Evolutionary conservation across 2,329 filamentous ascomycete genomes (phyloP), one percentile per base, ranked within the genome.

Genomic region (Fusarium sp.): DNA sequence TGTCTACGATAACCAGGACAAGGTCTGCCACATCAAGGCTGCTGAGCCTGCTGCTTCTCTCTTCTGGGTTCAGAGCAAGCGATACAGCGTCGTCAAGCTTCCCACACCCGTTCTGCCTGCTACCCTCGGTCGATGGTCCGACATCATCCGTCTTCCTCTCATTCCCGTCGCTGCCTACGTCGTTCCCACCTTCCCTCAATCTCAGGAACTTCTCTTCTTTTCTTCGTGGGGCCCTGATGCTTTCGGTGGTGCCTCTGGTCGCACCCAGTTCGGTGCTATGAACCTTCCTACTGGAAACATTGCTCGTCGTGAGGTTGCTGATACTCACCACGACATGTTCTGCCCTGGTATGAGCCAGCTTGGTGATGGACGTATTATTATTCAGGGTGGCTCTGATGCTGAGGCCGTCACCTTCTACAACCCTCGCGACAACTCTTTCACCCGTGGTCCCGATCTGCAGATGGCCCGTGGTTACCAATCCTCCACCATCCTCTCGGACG

Each of bases 251-350:
- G 67, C 69, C 24, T 71, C 63, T 16, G 69, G 69, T 0, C 55
- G 58, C 5, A 71, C 69, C 4, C 69, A 71, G 7, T 71, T 71
- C 24, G 69, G 63, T 32, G 44, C 45, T 13, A 30, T 58, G 18
- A 52, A 54, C 3, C 53, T 71, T 18, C 60, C 54, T 2, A 66
- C 60, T 0, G 74, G 76, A 18, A 27, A 30, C 2, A 34, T 66
- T 4, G 62, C 47, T 11, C 40, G 25, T 7, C 61, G 63, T 8
- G 76, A 75, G n/a, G 75, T 82, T 9, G 73, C 77, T 24, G 70
- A 86, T 63, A 86, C 83, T 1, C 73, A 80, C n/a, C 83, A 86
- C 64, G 84, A 86, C 67, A 87, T 87, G 85, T 87, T 87, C 71
- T 88, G 86, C 71, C 85, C 86, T 1, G 86, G 85, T 8, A 85